Evolutionary conservation across 2,329 filamentous ascomycete species (phyloP).

Genomic region (Cladosporium austrohemisphaericum): DNA sequence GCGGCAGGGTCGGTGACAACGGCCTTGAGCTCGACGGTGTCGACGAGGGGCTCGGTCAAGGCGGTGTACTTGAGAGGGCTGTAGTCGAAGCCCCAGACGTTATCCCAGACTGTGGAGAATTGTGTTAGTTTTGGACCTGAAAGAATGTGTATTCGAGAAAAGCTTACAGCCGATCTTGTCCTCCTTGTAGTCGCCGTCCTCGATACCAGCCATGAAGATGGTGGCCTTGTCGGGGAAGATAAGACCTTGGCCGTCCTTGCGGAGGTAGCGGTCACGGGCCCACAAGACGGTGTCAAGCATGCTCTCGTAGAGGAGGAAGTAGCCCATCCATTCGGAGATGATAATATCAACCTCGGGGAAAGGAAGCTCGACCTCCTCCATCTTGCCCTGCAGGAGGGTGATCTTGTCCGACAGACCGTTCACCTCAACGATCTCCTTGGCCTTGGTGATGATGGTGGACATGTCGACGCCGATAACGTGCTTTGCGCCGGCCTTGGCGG

Average conservation of each 20-base stretch:
- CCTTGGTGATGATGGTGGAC: constrained; percentile 99
- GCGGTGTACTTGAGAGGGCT: constrained; percentile 88
- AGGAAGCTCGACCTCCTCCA: constrained; percentile 95
- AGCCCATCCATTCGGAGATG: constrained; percentile 99
- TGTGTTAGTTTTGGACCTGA: not conserved
- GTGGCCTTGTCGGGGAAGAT: constrained; percentile 99
- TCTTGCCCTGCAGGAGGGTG: constrained; percentile 96
- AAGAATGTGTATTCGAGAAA: constrained; percentile 4
- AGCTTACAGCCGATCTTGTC: constrained; percentile 97
- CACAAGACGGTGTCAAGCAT: constrained; percentile 99
- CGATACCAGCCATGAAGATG: constrained; percentile 93
- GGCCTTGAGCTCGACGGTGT: constrained; percentile 96
- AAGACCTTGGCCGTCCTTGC: constrained; percentile 66
- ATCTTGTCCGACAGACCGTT: constrained; percentile 96
- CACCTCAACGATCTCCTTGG: constrained; percentile 83
- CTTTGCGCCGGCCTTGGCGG: constrained; percentile 90
- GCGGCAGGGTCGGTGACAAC: constrained; percentile 86
- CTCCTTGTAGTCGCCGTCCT: constrained; percentile 99
- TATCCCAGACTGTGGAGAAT: constrained; percentile 79
- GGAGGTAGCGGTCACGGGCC: constrained; percentile 87
- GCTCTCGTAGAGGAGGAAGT: constrained; percentile 97
- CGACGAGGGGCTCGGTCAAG: constrained; percentile 91
- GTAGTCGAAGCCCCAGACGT: constrained; percentile 98
- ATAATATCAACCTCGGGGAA: constrained; percentile 98
- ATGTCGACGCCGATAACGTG: constrained; percentile 99